Base-by-base conservation (phyloP, 2,329 filamentous ascomycete genomes). In the Biscogniauxia sp. region DNA sequence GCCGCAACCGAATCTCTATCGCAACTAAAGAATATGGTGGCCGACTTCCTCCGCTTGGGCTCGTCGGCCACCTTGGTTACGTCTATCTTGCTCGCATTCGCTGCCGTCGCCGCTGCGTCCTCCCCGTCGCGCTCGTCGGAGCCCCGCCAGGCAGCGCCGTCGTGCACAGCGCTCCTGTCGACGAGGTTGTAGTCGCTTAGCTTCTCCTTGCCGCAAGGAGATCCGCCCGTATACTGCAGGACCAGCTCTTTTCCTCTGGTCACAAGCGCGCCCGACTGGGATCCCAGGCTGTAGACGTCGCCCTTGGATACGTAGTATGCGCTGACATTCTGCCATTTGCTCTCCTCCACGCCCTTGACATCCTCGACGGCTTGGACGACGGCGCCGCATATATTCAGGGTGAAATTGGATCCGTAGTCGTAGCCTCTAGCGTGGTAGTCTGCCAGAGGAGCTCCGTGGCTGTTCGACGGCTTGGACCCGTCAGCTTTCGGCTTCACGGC, bases 11-110 rank as follows among this genome's bases (percentile, higher is more conserved):
- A 87, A 69, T 97, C 93, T 64, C 86, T 87, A 73, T 97, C 93
- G 80, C 95, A 99, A 66, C 95, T 88, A 74, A 98, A 94, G 23
- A 93, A 95, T 76, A 99, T 92, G 61, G 93, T 88, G 13, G 93
- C 90, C 1, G 92, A 96, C 74, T 94, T 95, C 66, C 84, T 81
- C 52, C 85, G 79, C 51, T 67, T 60, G 20, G 65, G 62, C 23
- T 73, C 67, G 9, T 68, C 67, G 19, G 67, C 66, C 4, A 68
- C 65, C 11, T 71, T 66, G 9, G 65, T 60, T 2, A 67, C 52
- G 20, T 71, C 69, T 1, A 66, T 57, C 2, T 67, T 60, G 11
- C 64, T 60, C 11, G 58, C 61, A 49, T 55, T 61, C 17, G 64
- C 25, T 17, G 60, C 41, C 28, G 55, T 68, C 41, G 54, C 64